Percentiles rank a stretch among this genome's conserved stretches.
These are phyloP conservation scores for Saururus chinensis DNA, from an alignment of 164 flowering plant genomes.

Conservation along the genomic window DNA sequence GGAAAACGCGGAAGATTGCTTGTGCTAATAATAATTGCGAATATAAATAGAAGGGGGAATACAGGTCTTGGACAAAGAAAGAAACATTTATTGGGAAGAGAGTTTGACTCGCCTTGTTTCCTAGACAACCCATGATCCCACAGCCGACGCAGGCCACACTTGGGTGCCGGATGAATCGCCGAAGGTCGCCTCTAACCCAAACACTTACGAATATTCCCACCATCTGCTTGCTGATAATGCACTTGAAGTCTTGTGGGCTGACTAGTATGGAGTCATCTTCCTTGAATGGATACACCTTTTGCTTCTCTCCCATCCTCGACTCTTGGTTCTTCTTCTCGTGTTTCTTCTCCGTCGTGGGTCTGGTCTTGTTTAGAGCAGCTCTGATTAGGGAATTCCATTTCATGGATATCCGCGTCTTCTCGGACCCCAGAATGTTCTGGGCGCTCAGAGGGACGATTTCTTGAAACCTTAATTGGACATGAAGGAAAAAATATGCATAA, in stretches of 20 bases:
- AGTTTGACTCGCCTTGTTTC: slow-evolving; percentile 47
- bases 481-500: neutral
- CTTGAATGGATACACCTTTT: slow-evolving; percentile 11
- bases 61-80: neutral
- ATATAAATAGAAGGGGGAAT: neutral
- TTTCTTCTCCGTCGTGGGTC: neutral
- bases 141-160: slow-evolving; percentile 68
- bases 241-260: slow-evolving; percentile 25
- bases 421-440: slow-evolving; percentile 46
- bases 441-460: slow-evolving; percentile 65
- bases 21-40: no score
- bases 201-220: slow-evolving; percentile 59
- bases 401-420: slow-evolving; percentile 31
- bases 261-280: slow-evolving; percentile 8
- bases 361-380: slow-evolving; percentile 42
- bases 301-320: slow-evolving; percentile 5
- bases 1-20: no score
- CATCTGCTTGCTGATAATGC: slow-evolving; percentile 67
- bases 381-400: slow-evolving; percentile 65
- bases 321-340: slow-evolving; percentile 4
- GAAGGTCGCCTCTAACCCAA: slow-evolving; percentile 50
- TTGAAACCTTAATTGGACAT: slow-evolving; percentile 46
- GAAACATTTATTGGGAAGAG: neutral
- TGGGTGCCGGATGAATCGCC: slow-evolving; percentile 28
- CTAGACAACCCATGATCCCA: slow-evolving; percentile 75